phyloP scores from a whole-genome alignment of 176 grass and related monocot genomes.

The Pontederia paniculata region DNA sequence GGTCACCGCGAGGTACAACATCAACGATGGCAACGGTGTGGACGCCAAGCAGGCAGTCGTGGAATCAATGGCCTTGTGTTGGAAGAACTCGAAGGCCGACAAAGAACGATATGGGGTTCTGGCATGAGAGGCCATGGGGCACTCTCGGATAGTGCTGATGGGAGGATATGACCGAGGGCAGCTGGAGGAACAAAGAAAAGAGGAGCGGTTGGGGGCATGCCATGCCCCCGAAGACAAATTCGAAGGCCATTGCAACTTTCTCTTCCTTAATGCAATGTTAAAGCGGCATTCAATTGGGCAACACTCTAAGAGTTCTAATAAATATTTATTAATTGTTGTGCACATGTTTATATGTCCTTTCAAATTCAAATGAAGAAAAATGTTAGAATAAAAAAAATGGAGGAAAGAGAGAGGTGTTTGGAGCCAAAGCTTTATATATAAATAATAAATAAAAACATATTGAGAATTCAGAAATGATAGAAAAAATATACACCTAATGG shows the following conservation, averaged over 20 bases:
- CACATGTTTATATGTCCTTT: too few species aligned
- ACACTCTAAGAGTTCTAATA: too few species aligned
- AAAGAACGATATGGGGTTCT: constrained; percentile 2
- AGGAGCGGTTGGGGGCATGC: background rate
- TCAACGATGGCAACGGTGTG: background rate
- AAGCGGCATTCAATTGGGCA: too few species aligned
- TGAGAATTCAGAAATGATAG: too few species aligned
- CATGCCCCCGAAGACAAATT: background rate
- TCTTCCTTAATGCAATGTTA: background rate
- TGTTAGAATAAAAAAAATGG: too few species aligned
- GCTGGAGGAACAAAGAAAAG: background rate
- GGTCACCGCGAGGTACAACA: background rate
- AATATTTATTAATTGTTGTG: too few species aligned
- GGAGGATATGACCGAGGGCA: background rate
- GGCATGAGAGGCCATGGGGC: constrained; percentile 5
- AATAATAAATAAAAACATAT: too few species aligned
- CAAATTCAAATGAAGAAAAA: too few species aligned
- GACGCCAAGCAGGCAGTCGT: background rate
- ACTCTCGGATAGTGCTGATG: background rate
- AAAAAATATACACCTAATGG: too few species aligned
- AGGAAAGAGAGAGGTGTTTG: too few species aligned
- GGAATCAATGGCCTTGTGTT: background rate
- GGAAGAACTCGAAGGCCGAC: constrained; percentile 12
- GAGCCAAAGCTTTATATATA: too few species aligned
- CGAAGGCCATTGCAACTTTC: background rate